Evolutionary conservation across 495 filamentous ascomycete genomes (phyloP), one percentile per base, ranked within the genome.

Genomic region (Aspergillus affinis): DNA sequence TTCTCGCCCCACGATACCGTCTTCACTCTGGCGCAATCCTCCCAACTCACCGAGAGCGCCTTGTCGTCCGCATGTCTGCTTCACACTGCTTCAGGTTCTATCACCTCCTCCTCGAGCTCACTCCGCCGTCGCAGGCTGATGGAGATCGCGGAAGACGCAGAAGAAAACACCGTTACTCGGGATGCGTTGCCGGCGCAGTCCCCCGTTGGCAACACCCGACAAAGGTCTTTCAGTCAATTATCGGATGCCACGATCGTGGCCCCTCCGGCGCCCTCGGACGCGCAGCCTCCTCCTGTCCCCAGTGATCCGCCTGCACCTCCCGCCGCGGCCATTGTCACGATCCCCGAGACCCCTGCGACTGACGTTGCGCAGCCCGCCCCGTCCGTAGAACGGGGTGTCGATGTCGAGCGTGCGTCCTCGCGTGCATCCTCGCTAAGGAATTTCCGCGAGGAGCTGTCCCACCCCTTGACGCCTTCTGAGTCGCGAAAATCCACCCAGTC

Each of bases 1-100:
- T 96, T 97, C 72, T 84, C 87, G 46, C 93, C 93, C 2, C 88
- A 92, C 73, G 93, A 98, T 69, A 90, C 90, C 4, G 82, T 86
- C 18, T 89, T 96, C 68, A 77, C 84, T 21, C 87, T 96, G 54
- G 76, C 86, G 21, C 74, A 82, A 30, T 77, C 91, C 12, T 86
- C 89, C 64, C 92, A 95, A 45, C 82, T 98, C 61, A 91, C 84
- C 64, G 95, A 98, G 69, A 86, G 89, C 58, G 87, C 90, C 52
- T 84, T 98, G 49, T 92, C 91, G 36, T 87, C 92, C 17, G 91
- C 90, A 55, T 97, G 92, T 72, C 89, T 91, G 17, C 82, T 96
- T 49, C 94, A 98, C 73, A 89, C 92, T 20, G 91, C 92, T 12
- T 90, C 92, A 26, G 88, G 88, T 26, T 95, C 93, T 10, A 90